Conservation (phyloP, 2,329 filamentous ascomycete species). For the Cercospora sp. region DNA sequence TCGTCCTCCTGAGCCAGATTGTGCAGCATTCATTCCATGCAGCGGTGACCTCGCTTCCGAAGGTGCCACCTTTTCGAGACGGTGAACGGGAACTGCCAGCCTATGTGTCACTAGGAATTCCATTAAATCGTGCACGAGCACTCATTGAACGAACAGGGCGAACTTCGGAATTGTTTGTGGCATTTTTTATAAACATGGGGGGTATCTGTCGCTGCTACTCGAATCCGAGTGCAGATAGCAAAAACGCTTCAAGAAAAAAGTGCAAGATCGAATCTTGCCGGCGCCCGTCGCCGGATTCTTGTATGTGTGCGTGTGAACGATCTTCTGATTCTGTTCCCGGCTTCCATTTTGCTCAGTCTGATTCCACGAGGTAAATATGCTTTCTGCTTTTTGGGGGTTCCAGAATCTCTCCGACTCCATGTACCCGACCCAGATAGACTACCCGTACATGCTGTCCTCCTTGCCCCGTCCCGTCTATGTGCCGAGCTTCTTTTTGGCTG, state of each 20-base stretch:
- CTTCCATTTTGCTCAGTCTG: constrained; percentile 12
- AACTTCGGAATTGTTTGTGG: constrained; percentile 14
- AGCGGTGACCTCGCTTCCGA: neutral
- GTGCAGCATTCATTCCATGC: neutral
- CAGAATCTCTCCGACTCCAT: constrained; percentile 3
- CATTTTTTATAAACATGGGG: constrained; percentile 18
- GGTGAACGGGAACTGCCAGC: neutral
- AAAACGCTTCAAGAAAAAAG: neutral
- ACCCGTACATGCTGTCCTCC: constrained; percentile 24
- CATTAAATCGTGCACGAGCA: constrained; percentile 9
- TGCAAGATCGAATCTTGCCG: neutral
- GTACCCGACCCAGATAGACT: constrained; percentile 12
- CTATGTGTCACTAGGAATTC: constrained; percentile 7
- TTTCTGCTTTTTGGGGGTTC: constrained; percentile 14
- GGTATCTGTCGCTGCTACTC: constrained; percentile 24
- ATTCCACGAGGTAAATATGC: constrained; percentile 14
- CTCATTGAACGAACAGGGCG: constrained; percentile 1
- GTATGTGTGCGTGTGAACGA: constrained; percentile 16
- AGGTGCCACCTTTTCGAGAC: constrained; percentile 3
- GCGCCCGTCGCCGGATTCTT: constrained; percentile 5
- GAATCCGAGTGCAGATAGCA: constrained; percentile 11
- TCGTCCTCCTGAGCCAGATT: neutral
- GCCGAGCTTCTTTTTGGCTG: constrained; percentile 13
- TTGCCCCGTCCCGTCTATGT: constrained; percentile 12
- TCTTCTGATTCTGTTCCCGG: constrained; percentile 15